Evolutionary conservation across 75 land plant genomes (phyloP).

Genomic region (Pinus taeda): DNA sequence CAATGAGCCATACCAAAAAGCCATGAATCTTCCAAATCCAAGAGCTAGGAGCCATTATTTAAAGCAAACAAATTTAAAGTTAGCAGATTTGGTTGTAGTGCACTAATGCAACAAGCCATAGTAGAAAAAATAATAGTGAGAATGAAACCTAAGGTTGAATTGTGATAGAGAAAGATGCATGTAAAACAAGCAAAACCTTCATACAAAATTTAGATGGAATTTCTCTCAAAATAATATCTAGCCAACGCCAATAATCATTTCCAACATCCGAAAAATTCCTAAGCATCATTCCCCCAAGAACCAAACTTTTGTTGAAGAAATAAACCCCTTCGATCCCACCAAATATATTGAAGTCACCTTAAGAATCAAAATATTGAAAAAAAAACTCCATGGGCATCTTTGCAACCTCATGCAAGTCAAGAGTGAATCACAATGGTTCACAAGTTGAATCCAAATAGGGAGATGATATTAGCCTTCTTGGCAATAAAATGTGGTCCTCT

Average conservation of each 20-base stretch:
- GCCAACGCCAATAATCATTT: conserved; percentile 52
- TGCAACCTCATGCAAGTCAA: conserved; percentile 68
- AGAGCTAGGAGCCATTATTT: too few species aligned
- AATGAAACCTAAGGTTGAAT: too few species aligned
- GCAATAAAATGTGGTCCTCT: conserved; percentile 31
- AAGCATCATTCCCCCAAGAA: conserved; percentile 31
- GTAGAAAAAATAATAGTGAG: too few species aligned
- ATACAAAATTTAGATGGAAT: conserved; percentile 13
- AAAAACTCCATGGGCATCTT: conserved; percentile 59
- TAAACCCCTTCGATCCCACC: conserved; percentile 52
- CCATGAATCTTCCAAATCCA: too few species aligned
- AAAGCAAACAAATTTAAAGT: too few species aligned
- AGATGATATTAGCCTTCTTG: conserved; percentile 43
- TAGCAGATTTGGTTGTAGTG: too few species aligned
- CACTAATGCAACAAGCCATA: too few species aligned
- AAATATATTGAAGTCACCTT: conserved; percentile 63
- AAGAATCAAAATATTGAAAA: conserved; percentile 16
- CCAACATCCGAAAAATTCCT: conserved; percentile 19
- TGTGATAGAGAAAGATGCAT: too few species aligned
- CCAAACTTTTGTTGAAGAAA: conserved; percentile 49
- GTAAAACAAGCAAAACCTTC: not conserved
- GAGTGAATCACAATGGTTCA: conserved; percentile 43
- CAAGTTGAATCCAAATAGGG: conserved; percentile 34
- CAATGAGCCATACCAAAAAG: too few species aligned
- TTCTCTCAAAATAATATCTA: conserved; percentile 23